A percentile compares a stretch with the other conserved stretches of the same genome.
Conservation (phyloP, 2,329 filamentous ascomycete genomes). For the Pseudogymnoascus sp. region DNA sequence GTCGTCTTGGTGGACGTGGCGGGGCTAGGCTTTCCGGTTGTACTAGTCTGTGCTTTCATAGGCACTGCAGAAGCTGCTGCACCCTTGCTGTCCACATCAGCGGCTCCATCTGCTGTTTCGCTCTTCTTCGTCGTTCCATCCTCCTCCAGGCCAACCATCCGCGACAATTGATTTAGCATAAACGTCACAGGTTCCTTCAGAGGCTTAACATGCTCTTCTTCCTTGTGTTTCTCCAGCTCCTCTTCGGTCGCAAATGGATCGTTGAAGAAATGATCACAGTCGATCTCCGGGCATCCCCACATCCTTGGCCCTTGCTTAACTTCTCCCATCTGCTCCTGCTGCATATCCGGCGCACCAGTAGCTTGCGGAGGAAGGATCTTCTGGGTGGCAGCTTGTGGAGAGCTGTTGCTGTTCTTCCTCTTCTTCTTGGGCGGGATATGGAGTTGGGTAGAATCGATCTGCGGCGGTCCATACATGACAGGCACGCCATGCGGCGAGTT, state of each 20-base stretch:
- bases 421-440: slow-evolving; percentile 49
- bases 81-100: slow-evolving; percentile 31
- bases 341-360: slow-evolving; percentile 32
- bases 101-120: slow-evolving; percentile 17
- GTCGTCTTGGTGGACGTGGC: slow-evolving; percentile 28
- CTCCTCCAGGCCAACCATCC: slow-evolving; percentile 44
- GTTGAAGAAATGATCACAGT: slow-evolving; percentile 44
- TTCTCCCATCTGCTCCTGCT: slow-evolving; percentile 26
- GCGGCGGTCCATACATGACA: slow-evolving; percentile 44
- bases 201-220: slow-evolving; percentile 54
- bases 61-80: slow-evolving; percentile 34
- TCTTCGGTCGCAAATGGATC: slow-evolving; percentile 48
- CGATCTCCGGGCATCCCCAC: slow-evolving; percentile 45
- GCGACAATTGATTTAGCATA: slow-evolving; percentile 42
- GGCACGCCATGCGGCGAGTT: slow-evolving; percentile 56
- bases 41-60: slow-evolving; percentile 45
- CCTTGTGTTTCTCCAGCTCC: slow-evolving; percentile 43
- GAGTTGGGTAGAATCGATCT: slow-evolving; percentile 46
- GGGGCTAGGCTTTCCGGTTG: slow-evolving; percentile 26
- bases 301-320: slow-evolving; percentile 34
- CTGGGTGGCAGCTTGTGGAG: slow-evolving; percentile 32
- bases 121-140: slow-evolving; percentile 35
- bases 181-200: slow-evolving; percentile 49
- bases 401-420: slow-evolving; percentile 40
- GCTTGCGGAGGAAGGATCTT: slow-evolving; percentile 24